These are phyloP conservation scores for Tolypocladium cylindrosporum DNA, from an alignment of 2,329 filamentous ascomycete genomes.

Conservation along the genomic window DNA sequence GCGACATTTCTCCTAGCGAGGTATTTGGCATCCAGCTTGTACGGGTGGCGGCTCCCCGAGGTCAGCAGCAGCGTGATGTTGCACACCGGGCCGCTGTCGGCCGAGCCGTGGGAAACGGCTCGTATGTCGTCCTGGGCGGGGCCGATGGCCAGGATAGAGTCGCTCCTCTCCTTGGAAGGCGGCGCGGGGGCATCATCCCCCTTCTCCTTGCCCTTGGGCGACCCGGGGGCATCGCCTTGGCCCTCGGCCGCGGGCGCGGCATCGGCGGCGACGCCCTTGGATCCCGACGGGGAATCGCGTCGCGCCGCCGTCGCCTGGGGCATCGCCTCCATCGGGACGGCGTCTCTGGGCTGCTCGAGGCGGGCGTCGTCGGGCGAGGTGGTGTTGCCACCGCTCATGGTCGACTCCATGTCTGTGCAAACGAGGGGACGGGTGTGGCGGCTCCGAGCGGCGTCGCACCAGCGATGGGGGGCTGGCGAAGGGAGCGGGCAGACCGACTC, in stretches of 20 bases:
- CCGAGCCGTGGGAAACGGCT: constrained; percentile 17
- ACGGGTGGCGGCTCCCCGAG: constrained; percentile 75
- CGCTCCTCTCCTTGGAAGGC: constrained; percentile 20
- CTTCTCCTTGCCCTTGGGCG: constrained; percentile 24
- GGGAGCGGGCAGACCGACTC: neutral
- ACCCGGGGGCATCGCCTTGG: constrained; percentile 8
- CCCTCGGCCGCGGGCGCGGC: constrained; percentile 9
- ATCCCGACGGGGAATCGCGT: constrained; percentile 2
- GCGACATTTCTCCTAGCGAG: constrained; percentile 69
- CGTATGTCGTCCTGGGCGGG: constrained; percentile 31
- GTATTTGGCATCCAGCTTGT: constrained; percentile 82
- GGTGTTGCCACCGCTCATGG: constrained; percentile 19
- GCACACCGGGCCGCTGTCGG: constrained; percentile 36
- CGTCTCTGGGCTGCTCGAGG: constrained; percentile 24
- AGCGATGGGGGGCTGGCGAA: neutral
- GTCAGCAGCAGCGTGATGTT: constrained; percentile 77
- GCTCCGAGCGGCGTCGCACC: neutral
- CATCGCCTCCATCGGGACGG: constrained; percentile 26
- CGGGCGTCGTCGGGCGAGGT: constrained; percentile 16
- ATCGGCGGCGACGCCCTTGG: constrained; percentile 9
- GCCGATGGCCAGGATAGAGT: constrained; percentile 31
- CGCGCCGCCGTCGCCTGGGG: constrained; percentile 9
- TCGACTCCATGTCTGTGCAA: constrained; percentile 20
- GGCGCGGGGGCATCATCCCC: constrained; percentile 15
- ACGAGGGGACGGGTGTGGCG: constrained; percentile 14